Evolutionary conservation across 225 moss, liverwort and hornwort species (phyloP).

Genomic region (Asterella californica): DNA sequence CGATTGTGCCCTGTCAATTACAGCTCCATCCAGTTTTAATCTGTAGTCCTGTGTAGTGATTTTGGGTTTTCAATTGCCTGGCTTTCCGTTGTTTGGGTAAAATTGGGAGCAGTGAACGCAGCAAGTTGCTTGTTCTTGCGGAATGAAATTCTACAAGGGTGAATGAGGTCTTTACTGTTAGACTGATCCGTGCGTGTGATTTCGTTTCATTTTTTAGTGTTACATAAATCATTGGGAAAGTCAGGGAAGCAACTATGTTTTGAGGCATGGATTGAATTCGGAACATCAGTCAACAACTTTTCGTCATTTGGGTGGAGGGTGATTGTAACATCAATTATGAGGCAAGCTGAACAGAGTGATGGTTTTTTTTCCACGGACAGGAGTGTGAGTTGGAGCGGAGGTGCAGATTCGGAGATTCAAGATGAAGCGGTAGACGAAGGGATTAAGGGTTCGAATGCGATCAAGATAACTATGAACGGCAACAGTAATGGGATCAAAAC

Average conservation of each 20-base stretch:
- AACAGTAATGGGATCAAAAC: conserved; percentile 30
- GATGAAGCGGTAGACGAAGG: conserved; percentile 59
- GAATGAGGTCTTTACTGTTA: not conserved
- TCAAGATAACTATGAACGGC: conserved; percentile 53
- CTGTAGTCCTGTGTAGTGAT: not conserved
- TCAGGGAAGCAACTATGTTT: not conserved
- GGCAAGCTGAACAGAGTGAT: not conserved
- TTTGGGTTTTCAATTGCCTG: not conserved
- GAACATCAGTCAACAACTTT: not conserved
- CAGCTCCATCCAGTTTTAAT: not conserved
- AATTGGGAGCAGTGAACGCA: not conserved
- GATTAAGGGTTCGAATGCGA: conserved; percentile 42
- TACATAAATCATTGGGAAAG: not conserved
- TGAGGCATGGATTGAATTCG: not conserved
- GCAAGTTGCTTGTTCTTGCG: not conserved
- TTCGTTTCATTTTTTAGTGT: not conserved
- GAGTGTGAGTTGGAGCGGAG: conserved; percentile 35
- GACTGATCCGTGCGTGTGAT: not conserved
- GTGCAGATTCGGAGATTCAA: conserved; percentile 43
- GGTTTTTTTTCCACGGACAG: not conserved
- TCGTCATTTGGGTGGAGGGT: not conserved
- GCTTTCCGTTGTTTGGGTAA: not conserved
- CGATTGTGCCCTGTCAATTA: not conserved
- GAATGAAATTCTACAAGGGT: not conserved
- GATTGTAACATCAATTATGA: no score